Evolutionary conservation across 176 grass and related monocot species (phyloP), one percentile per base, ranked within the genome.

Genomic region (Oryza nivara): DNA sequence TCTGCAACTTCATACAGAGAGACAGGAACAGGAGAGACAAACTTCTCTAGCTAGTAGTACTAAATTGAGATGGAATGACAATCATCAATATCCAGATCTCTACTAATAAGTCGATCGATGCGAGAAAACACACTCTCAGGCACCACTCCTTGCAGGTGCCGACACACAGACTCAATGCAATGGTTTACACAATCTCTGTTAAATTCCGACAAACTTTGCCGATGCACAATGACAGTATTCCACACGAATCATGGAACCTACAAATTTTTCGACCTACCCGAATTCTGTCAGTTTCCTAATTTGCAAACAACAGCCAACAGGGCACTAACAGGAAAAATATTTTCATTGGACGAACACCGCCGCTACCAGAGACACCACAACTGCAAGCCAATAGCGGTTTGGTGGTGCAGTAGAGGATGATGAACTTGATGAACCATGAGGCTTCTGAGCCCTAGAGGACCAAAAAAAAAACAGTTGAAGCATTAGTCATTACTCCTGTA

Each of bases 361-460:
- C 6, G 75, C 67, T 34, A 84, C 30, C 79, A 90, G 54, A 4
- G 80, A 68, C 30, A 92, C 20, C 80, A 92, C 67, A 41, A 79
- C 69, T 12, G 25, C 30, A 1, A 92, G 43, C 58, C 93, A 34
- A 38, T 86, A 84, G 67, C 76, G 60, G 11, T 65, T 84, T 51
- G 58, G 64, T 76, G 15, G 35, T 61, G 51, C 7, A 0, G 19
- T 34, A 28, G 76, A 66, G 11, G 72, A 65, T 12, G 89, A 67
- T 40, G 82, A 63, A 60, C 77, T 47, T 9, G 77, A 70, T 4
- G 86, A 87, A 8, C 94, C 92, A 77, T 97, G 94, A 16, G 94
- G 85, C 26, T 75, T 67, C 81, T 98, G 92, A 32, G 88, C 86
- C 91, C 95, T 98, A 81, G 10, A 82, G 3, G 2, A 9, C 43